Conservation (phyloP, 2,329 filamentous ascomycete species). For the Clarireedia hainanense region DNA sequence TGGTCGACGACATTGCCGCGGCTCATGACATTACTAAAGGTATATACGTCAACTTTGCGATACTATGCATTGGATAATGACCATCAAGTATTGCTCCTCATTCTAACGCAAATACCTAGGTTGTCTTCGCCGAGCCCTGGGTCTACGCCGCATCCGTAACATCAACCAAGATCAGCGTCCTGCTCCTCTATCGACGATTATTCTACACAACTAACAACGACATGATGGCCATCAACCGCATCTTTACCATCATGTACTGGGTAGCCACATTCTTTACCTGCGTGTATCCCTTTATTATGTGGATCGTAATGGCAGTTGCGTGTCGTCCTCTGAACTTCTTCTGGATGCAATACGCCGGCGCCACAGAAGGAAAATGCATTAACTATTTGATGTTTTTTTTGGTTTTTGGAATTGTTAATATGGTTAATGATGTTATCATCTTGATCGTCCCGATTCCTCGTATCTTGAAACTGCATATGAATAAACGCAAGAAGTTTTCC, state of each 20-base stretch:
- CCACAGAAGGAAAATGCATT: neutral
- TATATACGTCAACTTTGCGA: neutral
- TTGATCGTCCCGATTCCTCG: slow-evolving; percentile 1
- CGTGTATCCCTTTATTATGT: neutral
- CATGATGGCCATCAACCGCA: neutral
- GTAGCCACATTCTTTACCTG: neutral
- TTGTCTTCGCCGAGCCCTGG: slow-evolving; percentile 1
- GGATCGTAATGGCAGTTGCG: neutral
- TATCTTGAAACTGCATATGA: slow-evolving; percentile 1
- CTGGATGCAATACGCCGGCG: neutral
- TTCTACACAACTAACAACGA: neutral
- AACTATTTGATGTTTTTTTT: neutral
- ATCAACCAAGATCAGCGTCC: slow-evolving; percentile 1
- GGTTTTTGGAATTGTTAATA: slow-evolving; percentile 1
- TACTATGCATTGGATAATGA: neutral
- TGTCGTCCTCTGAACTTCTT: neutral
- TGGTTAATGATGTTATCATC: slow-evolving; percentile 3
- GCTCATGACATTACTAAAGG: neutral
- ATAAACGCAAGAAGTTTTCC: slow-evolving; percentile 2
- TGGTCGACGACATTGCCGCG: slow-evolving; percentile 3
- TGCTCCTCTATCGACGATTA: slow-evolving; percentile 1
- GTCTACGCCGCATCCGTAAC: slow-evolving; percentile 4
- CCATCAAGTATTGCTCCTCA: neutral
- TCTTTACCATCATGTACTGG: slow-evolving; percentile 1
- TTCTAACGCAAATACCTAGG: neutral